These are phyloP conservation scores for Friedmanniomyces simplex DNA, from an alignment of 495 filamentous ascomycete genomes.

Conservation along the genomic window DNA sequence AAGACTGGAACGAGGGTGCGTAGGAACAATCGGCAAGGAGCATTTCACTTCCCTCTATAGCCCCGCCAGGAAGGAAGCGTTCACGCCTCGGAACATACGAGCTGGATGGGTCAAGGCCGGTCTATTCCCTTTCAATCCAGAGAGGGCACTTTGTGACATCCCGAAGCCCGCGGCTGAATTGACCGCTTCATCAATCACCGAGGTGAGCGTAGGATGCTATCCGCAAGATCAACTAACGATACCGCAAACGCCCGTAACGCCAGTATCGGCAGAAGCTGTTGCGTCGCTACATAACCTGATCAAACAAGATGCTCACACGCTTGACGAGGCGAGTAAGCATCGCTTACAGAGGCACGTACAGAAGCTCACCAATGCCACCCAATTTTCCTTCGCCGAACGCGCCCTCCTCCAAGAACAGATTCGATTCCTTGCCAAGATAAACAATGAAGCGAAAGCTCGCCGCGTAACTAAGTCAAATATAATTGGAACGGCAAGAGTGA, in stretches of 20 bases:
- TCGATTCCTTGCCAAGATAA: constrained; percentile 13
- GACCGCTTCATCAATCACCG: too few species aligned
- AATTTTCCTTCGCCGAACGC: constrained; percentile 7
- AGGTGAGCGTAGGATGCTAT: neutral
- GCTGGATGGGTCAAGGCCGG: neutral
- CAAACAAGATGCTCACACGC: constrained; percentile 12
- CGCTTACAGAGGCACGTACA: constrained; percentile 12
- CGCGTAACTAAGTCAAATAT: constrained; percentile 10
- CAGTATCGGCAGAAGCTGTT: constrained; percentile 13
- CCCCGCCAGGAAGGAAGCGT: constrained; percentile 8
- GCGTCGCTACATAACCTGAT: constrained; percentile 13
- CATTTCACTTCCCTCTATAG: constrained; percentile 15
- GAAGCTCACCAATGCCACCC: constrained; percentile 14
- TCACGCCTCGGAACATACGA: neutral
- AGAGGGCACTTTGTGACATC: neutral
- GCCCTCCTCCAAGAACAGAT: constrained; percentile 2
- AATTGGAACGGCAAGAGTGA: constrained; percentile 15
- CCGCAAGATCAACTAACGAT: neutral
- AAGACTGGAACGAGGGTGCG: constrained; percentile 10
- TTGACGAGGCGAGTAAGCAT: constrained; percentile 6
- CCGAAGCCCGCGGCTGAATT: too few species aligned
- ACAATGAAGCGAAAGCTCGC: constrained; percentile 15
- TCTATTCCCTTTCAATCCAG: neutral
- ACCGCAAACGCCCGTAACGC: constrained; percentile 14
- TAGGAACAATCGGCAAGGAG: constrained; percentile 10